Conservation (phyloP, 768 basidiomycete genomes). For the Calocybe cyanea region DNA sequence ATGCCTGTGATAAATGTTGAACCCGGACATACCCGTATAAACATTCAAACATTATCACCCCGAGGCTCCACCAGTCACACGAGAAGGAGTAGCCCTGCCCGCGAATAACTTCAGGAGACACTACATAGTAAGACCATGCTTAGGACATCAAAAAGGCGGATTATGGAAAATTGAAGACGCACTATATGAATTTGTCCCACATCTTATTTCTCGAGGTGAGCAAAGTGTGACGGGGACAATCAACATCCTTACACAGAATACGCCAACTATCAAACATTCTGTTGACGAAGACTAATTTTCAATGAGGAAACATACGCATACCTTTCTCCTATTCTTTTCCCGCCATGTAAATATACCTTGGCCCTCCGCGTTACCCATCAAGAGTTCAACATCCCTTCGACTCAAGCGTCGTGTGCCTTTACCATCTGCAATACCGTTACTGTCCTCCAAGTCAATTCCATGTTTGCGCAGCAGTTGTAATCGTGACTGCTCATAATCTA, state of each 20-base stretch:
- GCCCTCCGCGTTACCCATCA: conserved; percentile 82
- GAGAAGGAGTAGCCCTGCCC: conserved; percentile 91
- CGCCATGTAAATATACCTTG: conserved; percentile 93
- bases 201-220: conserved; percentile 44
- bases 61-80: conserved; percentile 98
- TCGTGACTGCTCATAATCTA: conserved; percentile 94
- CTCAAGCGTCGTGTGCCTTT: conserved; percentile 76
- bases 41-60: conserved; percentile 95
- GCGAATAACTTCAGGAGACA: conserved; percentile 89
- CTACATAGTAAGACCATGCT: too few species aligned
- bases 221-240: conserved; percentile 12
- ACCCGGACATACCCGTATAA: conserved; percentile 70
- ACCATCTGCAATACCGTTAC: conserved; percentile 59
- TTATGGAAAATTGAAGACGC: conserved; percentile 27
- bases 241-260: conserved; percentile 73
- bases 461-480: conserved; percentile 85
- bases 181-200: conserved; percentile 87
- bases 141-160: not conserved
- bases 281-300: conserved; percentile 17
- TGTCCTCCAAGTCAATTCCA: conserved; percentile 91
- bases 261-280: conserved; percentile 50
- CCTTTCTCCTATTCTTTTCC: conserved; percentile 89
- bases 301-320: conserved; percentile 34
- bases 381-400: conserved; percentile 74
- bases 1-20: conserved; percentile 10